Percentiles rank a stretch among this genome's conserved stretches.
Evolutionary conservation across 352 stramenopile species (phyloP).

Genomic region (Globisporangium okanoganense): DNA sequence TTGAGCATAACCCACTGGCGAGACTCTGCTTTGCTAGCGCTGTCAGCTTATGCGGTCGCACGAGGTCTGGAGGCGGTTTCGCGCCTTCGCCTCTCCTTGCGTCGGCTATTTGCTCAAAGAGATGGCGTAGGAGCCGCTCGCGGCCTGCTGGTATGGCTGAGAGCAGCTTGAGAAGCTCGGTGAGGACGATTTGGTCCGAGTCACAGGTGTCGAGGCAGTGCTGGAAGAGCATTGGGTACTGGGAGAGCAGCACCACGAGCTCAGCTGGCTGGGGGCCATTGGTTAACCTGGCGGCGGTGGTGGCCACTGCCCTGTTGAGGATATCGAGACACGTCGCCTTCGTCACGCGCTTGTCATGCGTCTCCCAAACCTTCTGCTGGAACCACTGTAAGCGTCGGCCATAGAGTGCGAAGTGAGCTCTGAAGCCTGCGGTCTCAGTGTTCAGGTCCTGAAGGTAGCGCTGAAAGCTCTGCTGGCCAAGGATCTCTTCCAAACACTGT

Average conservation of each 20-base stretch:
- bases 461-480: conserved; percentile 35
- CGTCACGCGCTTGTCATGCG: conserved; percentile 4
- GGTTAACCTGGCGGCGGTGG: no score
- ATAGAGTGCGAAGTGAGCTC: conserved; percentile 34
- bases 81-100: conserved; percentile 34
- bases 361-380: conserved; percentile 19
- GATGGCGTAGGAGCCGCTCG: conserved; percentile 33
- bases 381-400: conserved; percentile 15
- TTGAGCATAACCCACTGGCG: conserved; percentile 27
- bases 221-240: conserved; percentile 44
- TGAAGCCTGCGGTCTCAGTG: conserved; percentile 29
- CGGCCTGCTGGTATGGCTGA: conserved; percentile 30
- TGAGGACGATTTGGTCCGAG: conserved; percentile 17
- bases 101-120: conserved; percentile 60
- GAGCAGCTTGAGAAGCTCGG: conserved; percentile 37
- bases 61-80: conserved; percentile 39
- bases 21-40: conserved; percentile 46
- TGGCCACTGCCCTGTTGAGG: conserved; percentile 6
- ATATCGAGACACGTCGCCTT: conserved; percentile 12
- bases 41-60: conserved; percentile 43
- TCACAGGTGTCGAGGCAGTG: conserved; percentile 34
- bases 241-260: conserved; percentile 25
- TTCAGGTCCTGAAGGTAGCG: conserved; percentile 44
- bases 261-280: neutral
- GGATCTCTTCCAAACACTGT: conserved; percentile 48